phyloP scores from a whole-genome alignment of 148 eudicot genomes.

The Rhododendron griersonianum region DNA sequence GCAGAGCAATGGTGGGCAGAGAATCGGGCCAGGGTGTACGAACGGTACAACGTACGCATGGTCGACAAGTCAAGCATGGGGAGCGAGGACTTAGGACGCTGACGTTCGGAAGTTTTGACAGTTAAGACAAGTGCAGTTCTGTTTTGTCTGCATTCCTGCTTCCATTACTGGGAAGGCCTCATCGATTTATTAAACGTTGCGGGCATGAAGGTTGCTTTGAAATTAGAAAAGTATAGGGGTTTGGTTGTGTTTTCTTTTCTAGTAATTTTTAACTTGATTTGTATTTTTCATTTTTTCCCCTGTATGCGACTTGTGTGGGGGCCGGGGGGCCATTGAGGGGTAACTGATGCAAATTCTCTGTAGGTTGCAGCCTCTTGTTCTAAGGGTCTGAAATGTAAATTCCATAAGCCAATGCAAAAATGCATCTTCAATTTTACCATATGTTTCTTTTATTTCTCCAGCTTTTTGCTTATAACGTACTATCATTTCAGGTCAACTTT shows the following conservation, averaged over 20 bases:
- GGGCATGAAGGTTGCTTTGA: slow-evolving; percentile 12
- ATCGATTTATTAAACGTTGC: slow-evolving; percentile 4
- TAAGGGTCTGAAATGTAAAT: slow-evolving; percentile 48
- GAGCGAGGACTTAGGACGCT: slow-evolving; percentile 52
- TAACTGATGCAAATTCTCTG: slow-evolving; percentile 57
- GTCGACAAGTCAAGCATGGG: slow-evolving; percentile 78
- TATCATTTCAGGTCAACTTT: neutral
- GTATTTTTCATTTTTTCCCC: slow-evolving; percentile 17
- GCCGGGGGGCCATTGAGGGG: slow-evolving; percentile 39
- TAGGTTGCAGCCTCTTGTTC: slow-evolving; percentile 38
- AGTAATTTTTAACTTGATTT: slow-evolving; percentile 23
- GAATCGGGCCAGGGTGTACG: slow-evolving; percentile 81
- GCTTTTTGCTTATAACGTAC: neutral
- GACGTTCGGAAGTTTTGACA: slow-evolving; percentile 23
- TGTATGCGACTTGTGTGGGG: slow-evolving; percentile 10
- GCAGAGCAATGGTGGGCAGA: slow-evolving; percentile 99
- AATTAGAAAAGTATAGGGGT: neutral
- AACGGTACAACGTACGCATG: slow-evolving; percentile 77
- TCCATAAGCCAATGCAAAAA: slow-evolving; percentile 28
- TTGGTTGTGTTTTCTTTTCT: slow-evolving; percentile 12
- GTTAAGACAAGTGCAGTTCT: slow-evolving; percentile 20
- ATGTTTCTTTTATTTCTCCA: neutral
- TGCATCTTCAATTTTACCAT: slow-evolving; percentile 11
- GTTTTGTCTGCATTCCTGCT: slow-evolving; percentile 1
- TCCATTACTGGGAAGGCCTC: slow-evolving; percentile 15